Evolutionary conservation across 305 asterid species (phyloP).

Genomic region (Fraxinus albicans): DNA sequence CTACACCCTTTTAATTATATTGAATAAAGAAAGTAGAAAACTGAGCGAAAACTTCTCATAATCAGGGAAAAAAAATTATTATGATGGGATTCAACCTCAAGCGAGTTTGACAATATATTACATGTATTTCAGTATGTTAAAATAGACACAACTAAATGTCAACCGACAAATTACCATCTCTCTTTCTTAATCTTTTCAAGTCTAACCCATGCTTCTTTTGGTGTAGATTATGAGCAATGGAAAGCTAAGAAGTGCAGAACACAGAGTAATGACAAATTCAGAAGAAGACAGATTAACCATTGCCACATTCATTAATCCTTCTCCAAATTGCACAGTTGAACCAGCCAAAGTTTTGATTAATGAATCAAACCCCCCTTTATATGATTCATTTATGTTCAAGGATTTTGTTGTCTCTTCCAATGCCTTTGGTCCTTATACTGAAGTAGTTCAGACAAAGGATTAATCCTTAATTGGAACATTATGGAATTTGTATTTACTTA

Average conservation of each 20-base stretch:
- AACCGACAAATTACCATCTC: neutral
- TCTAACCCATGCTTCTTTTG: neutral
- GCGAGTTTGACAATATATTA: neutral
- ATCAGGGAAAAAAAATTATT: neutral
- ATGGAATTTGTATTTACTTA: neutral
- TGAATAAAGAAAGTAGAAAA: neutral
- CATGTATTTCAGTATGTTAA: neutral
- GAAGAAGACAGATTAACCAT: conserved; percentile 40
- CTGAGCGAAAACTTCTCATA: neutral
- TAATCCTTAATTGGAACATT: neutral
- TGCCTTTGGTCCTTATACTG: conserved; percentile 43
- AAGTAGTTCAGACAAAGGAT: conserved; percentile 18
- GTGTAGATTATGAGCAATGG: conserved; percentile 61
- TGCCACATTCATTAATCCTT: conserved; percentile 59
- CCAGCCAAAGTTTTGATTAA: conserved; percentile 50
- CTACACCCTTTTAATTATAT: neutral
- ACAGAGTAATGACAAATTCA: conserved; percentile 57
- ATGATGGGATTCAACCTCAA: neutral
- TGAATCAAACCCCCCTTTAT: conserved; percentile 44
- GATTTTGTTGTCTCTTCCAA: conserved; percentile 38
- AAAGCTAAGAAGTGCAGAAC: conserved; percentile 46
- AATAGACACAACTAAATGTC: neutral
- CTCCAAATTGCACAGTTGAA: conserved; percentile 37
- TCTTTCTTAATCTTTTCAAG: neutral
- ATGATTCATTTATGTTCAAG: conserved; percentile 31